These are phyloP conservation scores for Puccinellia tenuiflora DNA, from an alignment of 176 grass and related monocot genomes.

Conservation along the genomic window DNA sequence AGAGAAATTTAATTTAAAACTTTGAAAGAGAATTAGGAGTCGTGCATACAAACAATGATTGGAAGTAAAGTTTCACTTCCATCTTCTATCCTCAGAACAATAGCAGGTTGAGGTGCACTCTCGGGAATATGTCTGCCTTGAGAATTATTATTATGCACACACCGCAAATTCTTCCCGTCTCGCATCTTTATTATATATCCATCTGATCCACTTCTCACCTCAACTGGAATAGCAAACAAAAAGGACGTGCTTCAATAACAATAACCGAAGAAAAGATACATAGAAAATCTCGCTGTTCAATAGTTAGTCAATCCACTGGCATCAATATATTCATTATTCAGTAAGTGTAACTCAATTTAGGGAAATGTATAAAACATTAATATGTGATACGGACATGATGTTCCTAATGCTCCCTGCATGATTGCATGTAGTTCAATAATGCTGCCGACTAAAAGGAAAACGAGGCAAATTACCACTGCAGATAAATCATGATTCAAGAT, in stretches of 20 bases:
- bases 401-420: not conserved
- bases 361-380: not conserved
- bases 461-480: not conserved
- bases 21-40: constrained; percentile 3
- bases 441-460: not conserved
- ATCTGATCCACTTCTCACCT: constrained; percentile 78
- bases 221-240: constrained; percentile 46
- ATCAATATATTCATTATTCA: not conserved
- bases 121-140: constrained; percentile 73
- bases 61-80: constrained; percentile 84
- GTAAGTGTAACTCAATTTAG: not conserved
- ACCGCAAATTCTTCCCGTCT: constrained; percentile 65
- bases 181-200: constrained; percentile 95
- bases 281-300: not conserved
- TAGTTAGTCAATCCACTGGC: not conserved
- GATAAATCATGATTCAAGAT: not conserved
- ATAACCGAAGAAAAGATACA: not conserved
- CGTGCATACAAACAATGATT: constrained; percentile 90
- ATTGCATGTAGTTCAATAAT: not conserved
- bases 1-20: not conserved
- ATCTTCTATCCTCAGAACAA: constrained; percentile 95
- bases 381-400: not conserved
- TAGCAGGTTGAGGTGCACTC: constrained; percentile 77
- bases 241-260: not conserved
- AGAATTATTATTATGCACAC: constrained; percentile 71